Percentiles rank a stretch among this genome's conserved stretches.
Conservation (phyloP, 345 rosid genomes). For the Dimocarpus longan region DNA sequence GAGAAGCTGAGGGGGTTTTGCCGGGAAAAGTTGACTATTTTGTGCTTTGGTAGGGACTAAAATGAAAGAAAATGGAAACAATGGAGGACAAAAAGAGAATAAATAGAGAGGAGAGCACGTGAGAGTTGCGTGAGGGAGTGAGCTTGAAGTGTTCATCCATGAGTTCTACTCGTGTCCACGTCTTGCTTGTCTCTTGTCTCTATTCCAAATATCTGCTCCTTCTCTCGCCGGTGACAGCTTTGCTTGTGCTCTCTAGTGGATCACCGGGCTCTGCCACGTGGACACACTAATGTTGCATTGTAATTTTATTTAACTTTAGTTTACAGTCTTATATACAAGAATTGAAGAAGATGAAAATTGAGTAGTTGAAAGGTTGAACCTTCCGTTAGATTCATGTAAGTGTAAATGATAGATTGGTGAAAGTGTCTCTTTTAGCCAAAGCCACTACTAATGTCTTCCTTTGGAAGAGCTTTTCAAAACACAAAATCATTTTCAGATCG, state of each 20-base stretch:
- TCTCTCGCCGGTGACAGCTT: not conserved
- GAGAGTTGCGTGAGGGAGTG: slow-evolving; percentile 68
- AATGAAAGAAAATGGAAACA: not conserved
- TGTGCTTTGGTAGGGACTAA: not conserved
- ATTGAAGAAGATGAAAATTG: no score
- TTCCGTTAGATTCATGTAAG: no score
- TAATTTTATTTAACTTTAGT: no score
- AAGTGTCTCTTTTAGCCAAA: no score
- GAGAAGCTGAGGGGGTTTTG: not conserved
- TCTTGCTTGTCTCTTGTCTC: slow-evolving; percentile 28
- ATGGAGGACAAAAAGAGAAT: slow-evolving; percentile 10
- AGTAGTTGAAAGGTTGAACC: no score
- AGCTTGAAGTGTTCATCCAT: slow-evolving; percentile 49
- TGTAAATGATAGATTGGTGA: no score
- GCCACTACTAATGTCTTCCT: no score
- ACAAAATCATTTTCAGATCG: no score
- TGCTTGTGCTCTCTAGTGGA: not conserved
- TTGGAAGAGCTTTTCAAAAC: no score
- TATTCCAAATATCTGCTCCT: not conserved
- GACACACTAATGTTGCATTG: not conserved
- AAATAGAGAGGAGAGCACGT: slow-evolving; percentile 47
- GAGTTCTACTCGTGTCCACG: slow-evolving; percentile 59
- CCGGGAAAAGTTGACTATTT: not conserved
- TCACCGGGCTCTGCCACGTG: not conserved
- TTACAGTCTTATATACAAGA: no score